Evolutionary conservation across 257 asterid species (phyloP).

Genomic region (Coffea canephora): DNA sequence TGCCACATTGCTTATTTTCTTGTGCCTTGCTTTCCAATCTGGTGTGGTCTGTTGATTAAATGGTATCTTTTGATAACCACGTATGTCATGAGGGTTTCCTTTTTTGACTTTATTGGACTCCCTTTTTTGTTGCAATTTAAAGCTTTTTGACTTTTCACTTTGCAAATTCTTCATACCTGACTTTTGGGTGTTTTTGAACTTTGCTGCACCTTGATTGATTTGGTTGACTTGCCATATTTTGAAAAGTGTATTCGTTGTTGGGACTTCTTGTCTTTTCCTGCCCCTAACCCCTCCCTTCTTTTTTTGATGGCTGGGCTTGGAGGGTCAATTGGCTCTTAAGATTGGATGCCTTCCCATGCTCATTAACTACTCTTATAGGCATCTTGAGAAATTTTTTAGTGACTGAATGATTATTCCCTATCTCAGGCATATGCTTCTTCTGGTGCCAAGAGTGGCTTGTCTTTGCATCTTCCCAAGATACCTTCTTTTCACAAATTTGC

Average conservation of each 20-base stretch:
- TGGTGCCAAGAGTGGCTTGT: constrained; percentile 61
- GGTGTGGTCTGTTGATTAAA: neutral
- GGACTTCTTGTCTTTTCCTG: neutral
- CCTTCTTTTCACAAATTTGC: constrained; percentile 95
- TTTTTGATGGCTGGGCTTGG: neutral
- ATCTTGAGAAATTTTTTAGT: neutral
- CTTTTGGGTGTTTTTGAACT: neutral
- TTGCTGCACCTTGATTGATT: neutral
- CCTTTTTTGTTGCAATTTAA: neutral
- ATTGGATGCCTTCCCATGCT: neutral
- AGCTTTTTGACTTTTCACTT: neutral
- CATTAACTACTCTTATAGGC: neutral
- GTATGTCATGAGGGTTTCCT: neutral
- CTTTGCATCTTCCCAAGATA: constrained; percentile 80
- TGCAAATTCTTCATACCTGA: neutral
- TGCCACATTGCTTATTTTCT: neutral
- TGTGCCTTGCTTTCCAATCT: neutral
- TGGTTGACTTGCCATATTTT: neutral
- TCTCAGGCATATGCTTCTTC: constrained; percentile 87
- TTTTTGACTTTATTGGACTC: neutral
- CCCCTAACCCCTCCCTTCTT: neutral
- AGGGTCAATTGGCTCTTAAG: neutral
- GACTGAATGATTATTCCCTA: constrained; percentile 18
- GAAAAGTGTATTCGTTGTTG: neutral
- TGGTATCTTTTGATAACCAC: neutral